A percentile compares a stretch with the other conserved stretches of the same genome.
phyloP scores from a whole-genome alignment of 805 yeast species.

The Hemisphaericaspora nanyangensis region DNA sequence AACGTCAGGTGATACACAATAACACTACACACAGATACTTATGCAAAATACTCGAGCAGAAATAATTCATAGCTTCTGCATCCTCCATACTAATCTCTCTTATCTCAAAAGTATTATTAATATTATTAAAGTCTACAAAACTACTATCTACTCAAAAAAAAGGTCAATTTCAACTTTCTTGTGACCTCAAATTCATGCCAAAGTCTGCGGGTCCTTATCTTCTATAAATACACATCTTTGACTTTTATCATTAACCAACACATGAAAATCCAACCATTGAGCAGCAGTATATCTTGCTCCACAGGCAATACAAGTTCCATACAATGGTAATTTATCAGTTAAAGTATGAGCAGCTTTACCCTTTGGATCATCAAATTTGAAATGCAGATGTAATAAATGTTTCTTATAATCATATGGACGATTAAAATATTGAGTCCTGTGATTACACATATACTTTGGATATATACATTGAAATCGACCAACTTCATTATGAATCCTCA shows the following conservation, averaged over 20 bases:
- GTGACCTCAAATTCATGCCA: too few species aligned
- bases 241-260: slow-evolving; percentile 28
- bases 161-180: too few species aligned
- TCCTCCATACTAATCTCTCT: too few species aligned
- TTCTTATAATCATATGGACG: slow-evolving; percentile 45
- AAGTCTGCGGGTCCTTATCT: not conserved
- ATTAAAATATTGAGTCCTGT: slow-evolving; percentile 40
- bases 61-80: too few species aligned
- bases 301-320: slow-evolving; percentile 43
- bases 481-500: slow-evolving; percentile 41
- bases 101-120: too few species aligned
- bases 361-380: slow-evolving; percentile 38
- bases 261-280: slow-evolving; percentile 56
- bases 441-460: slow-evolving; percentile 37
- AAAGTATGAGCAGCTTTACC: slow-evolving; percentile 38
- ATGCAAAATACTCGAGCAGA: too few species aligned
- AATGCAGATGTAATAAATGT: slow-evolving; percentile 40
- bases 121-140: too few species aligned
- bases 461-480: slow-evolving; percentile 43
- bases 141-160: too few species aligned
- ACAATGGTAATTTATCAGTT: slow-evolving; percentile 37
- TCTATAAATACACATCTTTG: slow-evolving; percentile 21
- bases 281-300: slow-evolving; percentile 45
- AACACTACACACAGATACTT: too few species aligned
- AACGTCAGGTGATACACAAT: too few species aligned